Percentiles rank a stretch among this genome's conserved stretches.
phyloP scores from a whole-genome alignment of 768 basidiomycete species.

The Phylloporus arenicola region DNA sequence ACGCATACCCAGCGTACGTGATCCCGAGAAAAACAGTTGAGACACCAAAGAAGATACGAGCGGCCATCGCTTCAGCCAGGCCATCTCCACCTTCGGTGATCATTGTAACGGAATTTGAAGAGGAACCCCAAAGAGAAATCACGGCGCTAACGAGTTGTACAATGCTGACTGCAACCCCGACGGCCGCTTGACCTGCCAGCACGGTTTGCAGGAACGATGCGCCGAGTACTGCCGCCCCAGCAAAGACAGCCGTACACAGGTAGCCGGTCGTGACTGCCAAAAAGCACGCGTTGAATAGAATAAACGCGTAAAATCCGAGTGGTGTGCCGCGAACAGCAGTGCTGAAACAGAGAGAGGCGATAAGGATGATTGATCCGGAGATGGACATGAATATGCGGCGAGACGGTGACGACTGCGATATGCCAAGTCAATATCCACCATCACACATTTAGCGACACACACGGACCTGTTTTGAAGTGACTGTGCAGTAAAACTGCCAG shows the following conservation, averaged over 20 bases:
- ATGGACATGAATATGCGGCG: slow-evolving; percentile 50
- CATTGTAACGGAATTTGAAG: slow-evolving; percentile 25
- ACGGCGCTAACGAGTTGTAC: slow-evolving; percentile 68
- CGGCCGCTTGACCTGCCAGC: slow-evolving; percentile 81
- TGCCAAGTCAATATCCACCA: slow-evolving; percentile 1
- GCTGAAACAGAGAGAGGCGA: slow-evolving; percentile 58
- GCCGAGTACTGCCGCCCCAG: slow-evolving; percentile 79
- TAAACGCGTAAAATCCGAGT: slow-evolving; percentile 58
- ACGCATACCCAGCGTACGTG: slow-evolving; percentile 48
- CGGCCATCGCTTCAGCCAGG: slow-evolving; percentile 60
- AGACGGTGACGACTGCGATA: slow-evolving; percentile 52
- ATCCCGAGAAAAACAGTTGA: slow-evolving; percentile 60
- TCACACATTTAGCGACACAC: neutral
- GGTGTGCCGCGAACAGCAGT: slow-evolving; percentile 54
- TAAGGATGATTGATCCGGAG: slow-evolving; percentile 46
- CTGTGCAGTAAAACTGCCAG: slow-evolving; percentile 71
- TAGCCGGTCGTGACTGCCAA: slow-evolving; percentile 66
- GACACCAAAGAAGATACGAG: slow-evolving; percentile 67
- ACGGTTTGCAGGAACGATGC: slow-evolving; percentile 64
- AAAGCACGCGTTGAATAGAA: slow-evolving; percentile 52
- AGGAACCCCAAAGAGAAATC: slow-evolving; percentile 47
- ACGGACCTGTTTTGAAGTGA: slow-evolving; percentile 61
- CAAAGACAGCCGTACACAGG: slow-evolving; percentile 71
- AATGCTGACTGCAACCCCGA: slow-evolving; percentile 74
- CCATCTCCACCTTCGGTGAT: slow-evolving; percentile 27